A percentile compares a stretch with the other conserved stretches of the same genome.
Evolutionary conservation across 176 grass and related monocot genomes (phyloP).

Genomic region (Oryza punctata): DNA sequence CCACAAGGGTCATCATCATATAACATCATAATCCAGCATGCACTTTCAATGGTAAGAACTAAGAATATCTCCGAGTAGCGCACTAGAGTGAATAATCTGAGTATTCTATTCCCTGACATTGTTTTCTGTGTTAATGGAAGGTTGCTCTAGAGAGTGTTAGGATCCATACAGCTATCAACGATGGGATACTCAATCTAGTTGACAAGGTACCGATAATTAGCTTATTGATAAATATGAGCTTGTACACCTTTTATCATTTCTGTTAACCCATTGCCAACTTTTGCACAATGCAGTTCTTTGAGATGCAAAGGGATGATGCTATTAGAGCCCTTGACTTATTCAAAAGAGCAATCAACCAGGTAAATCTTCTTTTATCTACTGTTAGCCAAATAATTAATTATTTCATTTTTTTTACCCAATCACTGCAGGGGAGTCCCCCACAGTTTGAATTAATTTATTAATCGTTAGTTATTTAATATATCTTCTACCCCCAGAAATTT

Average conservation of each 20-base stretch:
- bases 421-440: too few relatives aligned
- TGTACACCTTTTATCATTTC: slow-evolving; percentile 8
- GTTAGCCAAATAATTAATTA: neutral
- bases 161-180: slow-evolving; percentile 85
- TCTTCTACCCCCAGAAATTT: neutral
- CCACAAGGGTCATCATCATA: slow-evolving; percentile 85
- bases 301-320: slow-evolving; percentile 88
- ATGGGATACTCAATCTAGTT: slow-evolving; percentile 89
- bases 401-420: too few relatives aligned
- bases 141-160: slow-evolving; percentile 83
- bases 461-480: neutral
- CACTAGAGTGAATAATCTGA: neutral
- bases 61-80: neutral
- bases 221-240: neutral
- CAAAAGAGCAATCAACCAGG: slow-evolving; percentile 82
- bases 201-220: slow-evolving; percentile 65
- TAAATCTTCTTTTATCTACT: slow-evolving; percentile 25
- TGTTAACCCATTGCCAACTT: slow-evolving; percentile 31
- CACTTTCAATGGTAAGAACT: slow-evolving; percentile 81
- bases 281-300: slow-evolving; percentile 75
- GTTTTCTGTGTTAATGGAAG: slow-evolving; percentile 54
- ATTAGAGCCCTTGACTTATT: slow-evolving; percentile 86
- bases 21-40: slow-evolving; percentile 87
- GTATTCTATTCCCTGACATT: slow-evolving; percentile 46
- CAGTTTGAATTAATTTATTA: too few relatives aligned